These are phyloP conservation scores for Pseudocercospora pini-densiflorae DNA, from an alignment of 2,329 filamentous ascomycete species.

Conservation along the genomic window DNA sequence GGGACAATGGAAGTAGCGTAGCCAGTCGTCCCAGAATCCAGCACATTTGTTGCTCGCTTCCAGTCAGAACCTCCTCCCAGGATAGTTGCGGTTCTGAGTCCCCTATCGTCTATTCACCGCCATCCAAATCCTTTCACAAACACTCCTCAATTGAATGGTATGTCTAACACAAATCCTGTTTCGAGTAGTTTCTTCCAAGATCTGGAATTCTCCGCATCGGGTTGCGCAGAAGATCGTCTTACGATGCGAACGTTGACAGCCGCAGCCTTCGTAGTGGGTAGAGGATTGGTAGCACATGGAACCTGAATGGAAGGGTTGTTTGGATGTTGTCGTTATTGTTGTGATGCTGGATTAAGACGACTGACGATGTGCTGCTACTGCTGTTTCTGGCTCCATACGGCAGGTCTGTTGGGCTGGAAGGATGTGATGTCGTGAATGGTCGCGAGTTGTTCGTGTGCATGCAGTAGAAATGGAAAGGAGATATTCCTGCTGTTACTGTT, in stretches of 20 bases:
- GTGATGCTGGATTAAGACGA: neutral
- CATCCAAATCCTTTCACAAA: neutral
- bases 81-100: neutral
- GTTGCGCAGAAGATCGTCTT: neutral
- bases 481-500: no score
- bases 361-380: neutral
- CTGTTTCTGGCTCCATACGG: no score
- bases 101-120: neutral
- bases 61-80: no score
- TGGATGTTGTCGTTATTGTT: no score
- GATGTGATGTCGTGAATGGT: no score
- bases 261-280: conserved; percentile 11
- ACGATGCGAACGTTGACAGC: conserved; percentile 1
- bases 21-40: no score
- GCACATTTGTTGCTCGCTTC: no score
- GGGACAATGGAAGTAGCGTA: neutral
- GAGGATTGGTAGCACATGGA: conserved; percentile 15
- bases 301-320: no score
- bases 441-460: no score
- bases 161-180: conserved; percentile 14
- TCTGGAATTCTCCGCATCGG: neutral
- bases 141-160: neutral
- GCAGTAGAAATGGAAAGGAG: no score
- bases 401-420: no score
- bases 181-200: conserved; percentile 5